Evolutionary conservation across 192 early-diverging fungal genomes (phyloP), one percentile per base, ranked within the genome.

Genomic region (Coemansia sp.): DNA sequence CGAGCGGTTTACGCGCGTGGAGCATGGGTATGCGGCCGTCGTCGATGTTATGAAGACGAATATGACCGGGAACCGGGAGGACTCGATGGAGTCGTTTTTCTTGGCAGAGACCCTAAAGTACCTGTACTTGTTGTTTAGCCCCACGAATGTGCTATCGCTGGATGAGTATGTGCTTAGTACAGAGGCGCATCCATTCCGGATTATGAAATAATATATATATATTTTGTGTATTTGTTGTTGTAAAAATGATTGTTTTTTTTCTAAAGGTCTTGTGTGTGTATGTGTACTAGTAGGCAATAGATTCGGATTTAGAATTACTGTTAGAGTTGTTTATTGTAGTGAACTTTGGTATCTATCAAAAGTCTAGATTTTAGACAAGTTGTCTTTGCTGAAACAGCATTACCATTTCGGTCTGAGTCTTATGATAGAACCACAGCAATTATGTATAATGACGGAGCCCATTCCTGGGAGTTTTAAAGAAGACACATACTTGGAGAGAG

Each of bases 71-170:
- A 64, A 65, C 32, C 43, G 23, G 10, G 23, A 44, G 0, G 81
- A 80, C n/a, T 51, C 56, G n/a, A 84, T 83, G 79, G 82, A 84
- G 49, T 88, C 88, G 33, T 98, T 94, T 74, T 95, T 98, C 64
- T 69, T 95, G 56, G 94, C 95, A 0, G 96, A 98, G 68, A 95
- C 95, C 0, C 84, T 98, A 58, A 98, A 98, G 76, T 98, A 98
- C 68, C 80, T 94, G 23, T 98, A 92, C 68, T 59, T 98, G 64
- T 81, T 97, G 47, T 97, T 93, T 66, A 83, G 82, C n/a, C 71
- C 86, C 16, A 71, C 81, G 27, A 70, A 86, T 58, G 51, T 82
- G 6, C 62, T 93, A 30, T 72, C 89, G 8, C 74, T 95, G 32
- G 88, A 92, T 55, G 66, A 91, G 69, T 95, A 85, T 77, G 93